Conservation (phyloP, 345 rosid genomes). For the Melastoma malabathricum region DNA sequence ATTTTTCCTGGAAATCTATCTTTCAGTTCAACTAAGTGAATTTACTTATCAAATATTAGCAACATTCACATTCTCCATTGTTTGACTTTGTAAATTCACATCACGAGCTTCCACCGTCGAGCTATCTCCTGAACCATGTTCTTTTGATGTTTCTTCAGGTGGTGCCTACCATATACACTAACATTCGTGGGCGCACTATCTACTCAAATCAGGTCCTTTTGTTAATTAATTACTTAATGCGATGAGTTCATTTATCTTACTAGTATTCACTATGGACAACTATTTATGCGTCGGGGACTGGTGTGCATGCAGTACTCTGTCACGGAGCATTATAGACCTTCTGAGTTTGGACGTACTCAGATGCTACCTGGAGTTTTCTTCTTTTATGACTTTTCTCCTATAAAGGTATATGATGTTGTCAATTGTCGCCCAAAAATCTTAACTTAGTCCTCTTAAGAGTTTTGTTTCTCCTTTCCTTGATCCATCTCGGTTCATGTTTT, state of each 20-base stretch:
- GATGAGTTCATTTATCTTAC: background rate
- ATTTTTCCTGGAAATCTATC: too few relatives aligned
- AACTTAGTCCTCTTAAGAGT: too few relatives aligned
- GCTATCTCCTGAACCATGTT: too few relatives aligned
- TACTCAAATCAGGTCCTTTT: constrained; percentile 63
- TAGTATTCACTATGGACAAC: constrained; percentile 5
- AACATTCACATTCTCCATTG: too few relatives aligned
- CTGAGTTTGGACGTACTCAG: constrained; percentile 30
- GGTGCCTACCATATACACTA: constrained; percentile 75
- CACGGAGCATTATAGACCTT: constrained; percentile 61
- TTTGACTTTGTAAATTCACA: too few relatives aligned
- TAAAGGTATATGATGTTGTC: constrained; percentile 39
- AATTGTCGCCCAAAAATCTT: background rate
- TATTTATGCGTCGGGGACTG: constrained; percentile 2
- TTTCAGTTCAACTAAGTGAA: too few relatives aligned
- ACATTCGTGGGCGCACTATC: constrained; percentile 40
- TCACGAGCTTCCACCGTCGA: too few relatives aligned
- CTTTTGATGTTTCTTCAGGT: constrained; percentile 37
- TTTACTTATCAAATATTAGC: too few relatives aligned
- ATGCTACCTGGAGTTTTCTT: constrained; percentile 69
- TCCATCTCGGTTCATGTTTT: too few relatives aligned
- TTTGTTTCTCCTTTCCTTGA: too few relatives aligned
- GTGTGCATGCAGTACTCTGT: constrained; percentile 56
- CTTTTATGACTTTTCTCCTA: constrained; percentile 84
- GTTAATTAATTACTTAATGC: background rate